These are phyloP conservation scores for Carex kokanica DNA, from an alignment of 176 grass and related monocot genomes.

Conservation along the genomic window DNA sequence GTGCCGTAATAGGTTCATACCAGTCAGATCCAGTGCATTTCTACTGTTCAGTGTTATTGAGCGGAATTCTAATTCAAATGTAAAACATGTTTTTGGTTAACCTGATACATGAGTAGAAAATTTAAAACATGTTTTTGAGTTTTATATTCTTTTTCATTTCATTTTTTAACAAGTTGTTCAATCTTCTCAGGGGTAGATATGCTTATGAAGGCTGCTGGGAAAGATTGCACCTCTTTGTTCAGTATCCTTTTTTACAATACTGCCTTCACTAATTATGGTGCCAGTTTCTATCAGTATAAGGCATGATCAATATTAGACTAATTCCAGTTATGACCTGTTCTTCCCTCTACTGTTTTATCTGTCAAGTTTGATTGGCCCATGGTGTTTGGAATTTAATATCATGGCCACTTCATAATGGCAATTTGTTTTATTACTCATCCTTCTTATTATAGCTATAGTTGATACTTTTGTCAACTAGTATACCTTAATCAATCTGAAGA, in stretches of 20 bases:
- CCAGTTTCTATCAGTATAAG: not conserved
- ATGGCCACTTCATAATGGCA: not conserved
- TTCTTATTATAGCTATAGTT: not conserved
- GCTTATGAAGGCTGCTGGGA: slow-evolving; percentile 94
- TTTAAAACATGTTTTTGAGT: not conserved
- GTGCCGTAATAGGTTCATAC: not conserved
- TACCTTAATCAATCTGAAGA: slow-evolving; percentile 65
- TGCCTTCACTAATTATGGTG: not conserved
- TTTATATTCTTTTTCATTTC: slow-evolving; percentile 12
- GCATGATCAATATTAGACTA: not conserved
- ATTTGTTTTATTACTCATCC: not conserved
- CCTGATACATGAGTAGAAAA: not conserved
- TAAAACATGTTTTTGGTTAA: not conserved
- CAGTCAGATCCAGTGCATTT: slow-evolving; percentile 14
- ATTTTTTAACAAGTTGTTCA: slow-evolving; percentile 12
- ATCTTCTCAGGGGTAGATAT: slow-evolving; percentile 79
- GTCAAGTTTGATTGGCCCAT: not conserved
- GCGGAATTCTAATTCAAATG: not conserved
- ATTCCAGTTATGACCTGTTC: not conserved
- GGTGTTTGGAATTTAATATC: not conserved
- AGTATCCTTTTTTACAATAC: slow-evolving; percentile 72
- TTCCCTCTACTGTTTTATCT: not conserved
- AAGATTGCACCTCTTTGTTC: slow-evolving; percentile 83
- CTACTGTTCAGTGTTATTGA: not conserved
- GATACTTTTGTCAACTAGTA: not conserved